Conservation (phyloP, 495 filamentous ascomycete species). For the Haplographium delicatum region DNA sequence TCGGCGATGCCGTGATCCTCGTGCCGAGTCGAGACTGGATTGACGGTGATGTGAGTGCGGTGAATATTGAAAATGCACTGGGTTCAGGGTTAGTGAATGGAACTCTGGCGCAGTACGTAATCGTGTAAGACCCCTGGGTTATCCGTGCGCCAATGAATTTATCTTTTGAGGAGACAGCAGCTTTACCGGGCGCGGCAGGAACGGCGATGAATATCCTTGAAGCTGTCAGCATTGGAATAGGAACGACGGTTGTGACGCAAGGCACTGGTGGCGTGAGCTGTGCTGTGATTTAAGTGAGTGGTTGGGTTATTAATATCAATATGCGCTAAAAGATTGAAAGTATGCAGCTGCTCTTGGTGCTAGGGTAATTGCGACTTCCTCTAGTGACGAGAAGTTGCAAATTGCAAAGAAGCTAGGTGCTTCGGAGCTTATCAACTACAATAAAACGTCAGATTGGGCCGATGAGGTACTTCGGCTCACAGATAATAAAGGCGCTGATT, state of each 20-base stretch:
- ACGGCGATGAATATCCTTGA: background rate
- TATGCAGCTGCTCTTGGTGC: slow-evolving; percentile 14
- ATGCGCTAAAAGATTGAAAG: background rate
- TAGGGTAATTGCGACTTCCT: slow-evolving; percentile 40
- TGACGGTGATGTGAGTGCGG: background rate
- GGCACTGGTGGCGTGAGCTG: background rate
- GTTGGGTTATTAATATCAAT: background rate
- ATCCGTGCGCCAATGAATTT: background rate
- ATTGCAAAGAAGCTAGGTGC: slow-evolving; percentile 36
- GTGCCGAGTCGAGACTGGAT: background rate
- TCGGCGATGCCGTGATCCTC: background rate
- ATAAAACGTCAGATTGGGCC: slow-evolving; percentile 34
- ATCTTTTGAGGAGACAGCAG: background rate
- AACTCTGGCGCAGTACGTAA: background rate
- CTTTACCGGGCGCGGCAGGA: background rate
- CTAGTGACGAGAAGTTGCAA: slow-evolving; percentile 36
- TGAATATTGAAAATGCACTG: background rate
- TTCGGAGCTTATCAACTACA: slow-evolving; percentile 38
- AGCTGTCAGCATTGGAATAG: background rate
- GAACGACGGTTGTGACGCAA: background rate
- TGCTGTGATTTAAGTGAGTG: background rate
- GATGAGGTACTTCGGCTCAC: slow-evolving; percentile 34
- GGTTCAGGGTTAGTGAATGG: background rate
- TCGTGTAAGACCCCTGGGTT: background rate
- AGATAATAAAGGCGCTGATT: slow-evolving; percentile 33